phyloP scores from a whole-genome alignment of 1,284 basidiomycete species.

The Tilletia caries region DNA sequence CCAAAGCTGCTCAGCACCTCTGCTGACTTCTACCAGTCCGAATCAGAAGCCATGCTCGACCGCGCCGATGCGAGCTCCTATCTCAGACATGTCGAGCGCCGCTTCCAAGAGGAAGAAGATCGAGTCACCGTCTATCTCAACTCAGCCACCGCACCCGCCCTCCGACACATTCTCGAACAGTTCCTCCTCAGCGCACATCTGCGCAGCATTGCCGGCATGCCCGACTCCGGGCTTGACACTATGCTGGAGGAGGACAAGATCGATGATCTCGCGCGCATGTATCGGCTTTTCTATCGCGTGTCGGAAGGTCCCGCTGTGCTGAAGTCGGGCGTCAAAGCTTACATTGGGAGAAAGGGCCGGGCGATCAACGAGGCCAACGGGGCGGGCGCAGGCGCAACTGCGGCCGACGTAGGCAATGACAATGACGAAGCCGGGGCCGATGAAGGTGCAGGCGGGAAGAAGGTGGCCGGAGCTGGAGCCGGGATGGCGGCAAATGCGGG shows the following conservation, averaged over 20 bases:
- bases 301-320: slow-evolving; percentile 62
- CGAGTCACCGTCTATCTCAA: slow-evolving; percentile 87
- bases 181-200: slow-evolving; percentile 77
- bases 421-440: slow-evolving; percentile 5
- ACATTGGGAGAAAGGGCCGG: slow-evolving; percentile 72
- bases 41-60: slow-evolving; percentile 70
- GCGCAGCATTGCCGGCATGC: slow-evolving; percentile 70
- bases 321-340: slow-evolving; percentile 69
- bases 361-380: slow-evolving; percentile 68
- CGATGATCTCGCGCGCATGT: slow-evolving; percentile 75
- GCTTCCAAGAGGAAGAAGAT: slow-evolving; percentile 78
- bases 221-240: slow-evolving; percentile 76
- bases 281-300: slow-evolving; percentile 72
- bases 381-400: slow-evolving; percentile 29
- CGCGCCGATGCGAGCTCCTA: slow-evolving; percentile 78
- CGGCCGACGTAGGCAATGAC: slow-evolving; percentile 13
- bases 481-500: slow-evolving; percentile 28
- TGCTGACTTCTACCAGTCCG: slow-evolving; percentile 72
- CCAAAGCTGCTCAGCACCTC: slow-evolving; percentile 76
- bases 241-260: slow-evolving; percentile 82
- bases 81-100: slow-evolving; percentile 75
- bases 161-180: slow-evolving; percentile 74
- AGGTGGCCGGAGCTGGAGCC: neutral
- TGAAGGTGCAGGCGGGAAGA: slow-evolving; percentile 13
- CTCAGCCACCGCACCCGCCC: slow-evolving; percentile 66